These are phyloP conservation scores for Lepidium campestre DNA, from an alignment of 441 rosid genomes.

Conservation along the genomic window DNA sequence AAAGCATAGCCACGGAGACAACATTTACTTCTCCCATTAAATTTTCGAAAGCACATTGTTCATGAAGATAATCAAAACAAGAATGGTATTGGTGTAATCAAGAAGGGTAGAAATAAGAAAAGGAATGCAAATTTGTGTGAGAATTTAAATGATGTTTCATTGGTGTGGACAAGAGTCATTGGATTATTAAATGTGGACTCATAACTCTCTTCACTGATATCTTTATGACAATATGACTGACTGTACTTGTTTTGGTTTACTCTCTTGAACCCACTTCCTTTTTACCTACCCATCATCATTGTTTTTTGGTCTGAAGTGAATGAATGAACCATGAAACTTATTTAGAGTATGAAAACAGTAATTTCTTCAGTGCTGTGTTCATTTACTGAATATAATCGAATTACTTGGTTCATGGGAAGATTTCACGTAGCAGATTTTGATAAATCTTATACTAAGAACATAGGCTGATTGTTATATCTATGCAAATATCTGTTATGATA, in stretches of 20 bases:
- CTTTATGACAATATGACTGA: slow-evolving; percentile 8
- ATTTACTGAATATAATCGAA: neutral
- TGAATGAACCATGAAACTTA: too few species aligned
- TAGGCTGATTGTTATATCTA: neutral
- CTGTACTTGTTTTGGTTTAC: neutral
- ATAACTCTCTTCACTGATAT: slow-evolving; percentile 1
- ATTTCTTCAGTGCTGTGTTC: neutral
- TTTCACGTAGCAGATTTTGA: neutral
- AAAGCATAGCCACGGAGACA: neutral
- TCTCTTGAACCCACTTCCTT: neutral
- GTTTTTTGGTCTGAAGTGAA: neutral
- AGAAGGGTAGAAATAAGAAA: slow-evolving; percentile 2
- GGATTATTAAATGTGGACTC: slow-evolving; percentile 2
- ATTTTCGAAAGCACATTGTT: neutral
- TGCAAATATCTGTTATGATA: neutral
- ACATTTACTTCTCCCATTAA: neutral
- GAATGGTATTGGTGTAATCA: slow-evolving; percentile 1
- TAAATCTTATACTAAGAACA: neutral
- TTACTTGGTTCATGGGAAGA: neutral
- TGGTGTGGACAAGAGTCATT: slow-evolving; percentile 17
- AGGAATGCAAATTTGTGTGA: slow-evolving; percentile 13
- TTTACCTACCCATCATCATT: neutral
- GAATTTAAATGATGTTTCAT: slow-evolving; percentile 7
- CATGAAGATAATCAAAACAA: slow-evolving; percentile 6
- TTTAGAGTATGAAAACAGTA: neutral